Evolutionary conservation across 306 rosid genomes (phyloP).

Genomic region (Pterocarpus santalinus): DNA sequence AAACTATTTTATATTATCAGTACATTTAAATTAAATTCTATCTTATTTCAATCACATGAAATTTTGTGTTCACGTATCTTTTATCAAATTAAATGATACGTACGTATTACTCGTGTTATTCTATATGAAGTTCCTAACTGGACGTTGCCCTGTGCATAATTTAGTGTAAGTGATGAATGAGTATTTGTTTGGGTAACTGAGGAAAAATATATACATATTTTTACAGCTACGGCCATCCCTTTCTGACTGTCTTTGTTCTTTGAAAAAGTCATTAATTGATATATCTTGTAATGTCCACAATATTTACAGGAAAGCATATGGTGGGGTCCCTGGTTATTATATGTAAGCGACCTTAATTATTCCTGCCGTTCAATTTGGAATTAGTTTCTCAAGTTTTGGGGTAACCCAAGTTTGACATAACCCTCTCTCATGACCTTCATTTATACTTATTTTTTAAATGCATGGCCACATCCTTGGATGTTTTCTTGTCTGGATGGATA

Average conservation of each 20-base stretch:
- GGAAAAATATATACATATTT: not conserved
- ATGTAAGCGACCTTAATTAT: slow-evolving; percentile 31
- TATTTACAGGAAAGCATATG: slow-evolving; percentile 7
- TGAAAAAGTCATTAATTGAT: slow-evolving; percentile 35
- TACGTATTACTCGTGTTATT: not conserved
- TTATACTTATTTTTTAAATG: slow-evolving; percentile 21
- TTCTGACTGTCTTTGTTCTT: not conserved
- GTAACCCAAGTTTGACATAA: slow-evolving; percentile 47
- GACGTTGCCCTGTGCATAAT: not conserved
- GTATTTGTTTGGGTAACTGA: not conserved
- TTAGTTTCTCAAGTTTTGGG: slow-evolving; percentile 23
- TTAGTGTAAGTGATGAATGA: not conserved
- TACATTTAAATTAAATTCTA: no score
- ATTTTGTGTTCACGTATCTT: not conserved
- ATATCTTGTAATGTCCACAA: slow-evolving; percentile 40
- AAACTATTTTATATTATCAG: no score
- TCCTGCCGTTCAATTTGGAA: slow-evolving; percentile 19
- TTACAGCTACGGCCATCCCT: slow-evolving; percentile 1
- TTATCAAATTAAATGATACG: not conserved
- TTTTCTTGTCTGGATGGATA: slow-evolving; percentile 52
- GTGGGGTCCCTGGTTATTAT: slow-evolving; percentile 24
- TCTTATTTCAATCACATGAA: not conserved
- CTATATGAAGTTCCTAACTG: not conserved
- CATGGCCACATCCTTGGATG: slow-evolving; percentile 12
- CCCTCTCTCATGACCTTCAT: slow-evolving; percentile 4